These are phyloP conservation scores for Xylariaceae sp. DNA, from an alignment of 2,329 filamentous ascomycete species.

Conservation along the genomic window DNA sequence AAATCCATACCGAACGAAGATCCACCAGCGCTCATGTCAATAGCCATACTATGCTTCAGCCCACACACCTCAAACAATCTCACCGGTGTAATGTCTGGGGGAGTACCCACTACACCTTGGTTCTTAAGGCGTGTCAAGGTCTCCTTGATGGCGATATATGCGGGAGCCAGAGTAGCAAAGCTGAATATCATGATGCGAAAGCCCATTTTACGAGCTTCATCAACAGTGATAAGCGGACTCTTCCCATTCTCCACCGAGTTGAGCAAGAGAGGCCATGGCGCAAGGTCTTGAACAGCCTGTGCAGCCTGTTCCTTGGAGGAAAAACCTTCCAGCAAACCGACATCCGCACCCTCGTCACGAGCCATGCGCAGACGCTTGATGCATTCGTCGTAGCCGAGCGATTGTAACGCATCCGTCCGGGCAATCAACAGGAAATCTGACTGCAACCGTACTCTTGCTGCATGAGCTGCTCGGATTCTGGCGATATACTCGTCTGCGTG, in stretches of 20 bases:
- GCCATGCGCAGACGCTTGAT: constrained; percentile 48
- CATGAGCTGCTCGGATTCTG: constrained; percentile 54
- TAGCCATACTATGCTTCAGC: constrained; percentile 28
- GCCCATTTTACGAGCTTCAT: constrained; percentile 52
- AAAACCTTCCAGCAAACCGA: constrained; percentile 58
- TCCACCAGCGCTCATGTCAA: constrained; percentile 28
- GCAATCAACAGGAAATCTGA: constrained; percentile 63
- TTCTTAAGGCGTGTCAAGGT: constrained; percentile 36
- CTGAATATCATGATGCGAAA: constrained; percentile 59
- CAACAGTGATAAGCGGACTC: constrained; percentile 48
- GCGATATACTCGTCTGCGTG: constrained; percentile 44
- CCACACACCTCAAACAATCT: constrained; percentile 31
- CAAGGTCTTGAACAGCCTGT: constrained; percentile 38
- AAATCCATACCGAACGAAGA: constrained; percentile 25
- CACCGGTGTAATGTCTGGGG: constrained; percentile 26
- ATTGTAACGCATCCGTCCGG: constrained; percentile 58
- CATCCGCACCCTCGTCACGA: constrained; percentile 53
- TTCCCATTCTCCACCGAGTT: constrained; percentile 57
- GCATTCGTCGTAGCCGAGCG: constrained; percentile 54
- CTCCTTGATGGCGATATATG: constrained; percentile 39
- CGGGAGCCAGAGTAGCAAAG: constrained; percentile 45
- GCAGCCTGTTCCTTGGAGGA: constrained; percentile 46
- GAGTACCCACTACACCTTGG: constrained; percentile 28
- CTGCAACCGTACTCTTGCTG: constrained; percentile 43
- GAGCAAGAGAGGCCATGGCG: constrained; percentile 45